These are phyloP conservation scores for Pseudogymnoascus destructans DNA, from an alignment of 2,329 filamentous ascomycete species.

Conservation along the genomic window DNA sequence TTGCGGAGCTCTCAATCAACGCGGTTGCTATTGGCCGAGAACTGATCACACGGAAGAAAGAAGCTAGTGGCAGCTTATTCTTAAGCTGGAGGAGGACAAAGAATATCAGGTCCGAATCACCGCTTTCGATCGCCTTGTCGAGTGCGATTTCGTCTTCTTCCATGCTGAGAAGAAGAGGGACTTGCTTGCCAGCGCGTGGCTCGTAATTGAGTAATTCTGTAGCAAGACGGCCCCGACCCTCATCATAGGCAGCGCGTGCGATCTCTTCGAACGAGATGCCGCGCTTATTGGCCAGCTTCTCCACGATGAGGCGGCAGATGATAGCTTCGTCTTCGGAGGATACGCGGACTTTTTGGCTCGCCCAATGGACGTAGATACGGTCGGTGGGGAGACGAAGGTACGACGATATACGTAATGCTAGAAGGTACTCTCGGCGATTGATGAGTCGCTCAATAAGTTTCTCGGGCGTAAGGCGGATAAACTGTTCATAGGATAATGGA, in stretches of 20 bases:
- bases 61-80: slow-evolving; percentile 77
- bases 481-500: slow-evolving; percentile 87
- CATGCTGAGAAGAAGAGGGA: slow-evolving; percentile 85
- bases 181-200: slow-evolving; percentile 86
- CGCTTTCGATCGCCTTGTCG: slow-evolving; percentile 92
- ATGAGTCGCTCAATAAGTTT: slow-evolving; percentile 75
- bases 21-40: slow-evolving; percentile 73
- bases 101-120: slow-evolving; percentile 85
- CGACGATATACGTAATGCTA: slow-evolving; percentile 77
- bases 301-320: slow-evolving; percentile 75
- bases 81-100: slow-evolving; percentile 79
- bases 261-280: slow-evolving; percentile 95
- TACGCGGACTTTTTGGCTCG: slow-evolving; percentile 79
- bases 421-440: slow-evolving; percentile 78
- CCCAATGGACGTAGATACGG: slow-evolving; percentile 93
- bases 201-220: slow-evolving; percentile 89
- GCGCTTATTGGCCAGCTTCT: slow-evolving; percentile 72
- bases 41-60: slow-evolving; percentile 88
- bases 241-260: slow-evolving; percentile 83
- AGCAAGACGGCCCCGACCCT: slow-evolving; percentile 77
- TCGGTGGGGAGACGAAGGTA: slow-evolving; percentile 79
- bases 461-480: slow-evolving; percentile 78
- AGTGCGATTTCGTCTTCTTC: slow-evolving; percentile 90
- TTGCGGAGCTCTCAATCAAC: slow-evolving; percentile 74
- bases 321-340: slow-evolving; percentile 78